Evolutionary conservation across 2,329 filamentous ascomycete species (phyloP).

Genomic region (Alternaria tenuissima): DNA sequence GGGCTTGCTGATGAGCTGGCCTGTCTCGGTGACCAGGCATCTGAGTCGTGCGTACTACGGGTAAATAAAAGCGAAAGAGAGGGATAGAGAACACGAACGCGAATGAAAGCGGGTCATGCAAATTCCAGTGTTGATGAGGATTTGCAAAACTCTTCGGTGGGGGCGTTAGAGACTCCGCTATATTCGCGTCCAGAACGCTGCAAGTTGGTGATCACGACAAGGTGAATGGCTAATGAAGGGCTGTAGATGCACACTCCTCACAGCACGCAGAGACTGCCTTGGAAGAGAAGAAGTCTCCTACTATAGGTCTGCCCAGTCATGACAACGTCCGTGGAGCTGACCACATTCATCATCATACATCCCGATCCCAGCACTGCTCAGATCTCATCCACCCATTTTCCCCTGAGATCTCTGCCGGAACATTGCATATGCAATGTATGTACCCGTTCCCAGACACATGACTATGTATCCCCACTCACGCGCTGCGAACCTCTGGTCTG

Average conservation of each 20-base stretch:
- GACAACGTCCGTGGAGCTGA: not conserved
- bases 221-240: not conserved
- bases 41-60: slow-evolving; percentile 10
- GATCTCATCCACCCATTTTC: slow-evolving; percentile 6
- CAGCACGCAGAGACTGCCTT: not conserved
- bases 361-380: slow-evolving; percentile 8
- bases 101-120: slow-evolving; percentile 9
- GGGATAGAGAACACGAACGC: slow-evolving; percentile 12
- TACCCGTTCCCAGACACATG: slow-evolving; percentile 22
- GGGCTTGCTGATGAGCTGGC: slow-evolving; percentile 1
- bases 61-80: slow-evolving; percentile 14
- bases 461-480: slow-evolving; percentile 14
- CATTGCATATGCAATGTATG: slow-evolving; percentile 24
- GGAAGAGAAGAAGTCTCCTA: slow-evolving; percentile 1
- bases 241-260: not conserved
- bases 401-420: slow-evolving; percentile 20
- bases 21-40: not conserved
- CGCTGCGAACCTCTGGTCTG: slow-evolving; percentile 24
- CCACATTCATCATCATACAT: slow-evolving; percentile 10
- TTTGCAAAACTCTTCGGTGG: slow-evolving; percentile 5
- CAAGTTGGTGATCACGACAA: not conserved
- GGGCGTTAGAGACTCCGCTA: not conserved
- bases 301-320: not conserved
- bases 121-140: not conserved
- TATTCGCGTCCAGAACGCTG: slow-evolving; percentile 1